Conservation (phyloP, 2,329 filamentous ascomycete genomes). For the Apiospora kogelbergensis region DNA sequence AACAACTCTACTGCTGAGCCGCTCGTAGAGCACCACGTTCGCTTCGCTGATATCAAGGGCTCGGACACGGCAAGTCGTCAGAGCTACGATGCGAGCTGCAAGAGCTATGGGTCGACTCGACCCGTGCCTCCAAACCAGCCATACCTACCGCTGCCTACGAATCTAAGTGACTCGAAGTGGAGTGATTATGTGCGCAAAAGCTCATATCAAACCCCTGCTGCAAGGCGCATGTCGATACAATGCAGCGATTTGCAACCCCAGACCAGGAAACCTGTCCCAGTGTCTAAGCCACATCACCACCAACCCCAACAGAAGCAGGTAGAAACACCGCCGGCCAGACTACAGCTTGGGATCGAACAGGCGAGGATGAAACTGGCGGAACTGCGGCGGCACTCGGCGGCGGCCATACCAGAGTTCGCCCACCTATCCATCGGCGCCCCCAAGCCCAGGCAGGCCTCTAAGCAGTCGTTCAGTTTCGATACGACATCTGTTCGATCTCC, state of each 20-base stretch:
- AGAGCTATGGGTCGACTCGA: not conserved
- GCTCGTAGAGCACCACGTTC: not conserved
- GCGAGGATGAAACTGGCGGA: slow-evolving; percentile 16
- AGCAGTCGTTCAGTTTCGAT: not conserved
- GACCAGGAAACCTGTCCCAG: not conserved
- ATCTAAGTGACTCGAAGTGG: slow-evolving; percentile 27
- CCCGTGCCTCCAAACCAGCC: slow-evolving; percentile 5
- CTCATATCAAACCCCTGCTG: slow-evolving; percentile 23
- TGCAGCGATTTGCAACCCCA: not conserved
- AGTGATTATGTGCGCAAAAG: slow-evolving; percentile 28
- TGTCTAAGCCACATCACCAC: not conserved
- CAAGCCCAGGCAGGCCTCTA: slow-evolving; percentile 14
- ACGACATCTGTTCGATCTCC: not conserved
- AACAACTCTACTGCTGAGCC: slow-evolving; percentile 19
- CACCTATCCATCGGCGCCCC: slow-evolving; percentile 34
- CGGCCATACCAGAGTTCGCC: slow-evolving; percentile 26
- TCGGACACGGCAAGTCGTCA: not conserved
- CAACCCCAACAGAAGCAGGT: not conserved
- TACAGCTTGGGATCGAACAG: slow-evolving; percentile 8
- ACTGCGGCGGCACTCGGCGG: slow-evolving; percentile 15
- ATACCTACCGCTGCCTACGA: slow-evolving; percentile 16
- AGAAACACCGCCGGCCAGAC: not conserved
- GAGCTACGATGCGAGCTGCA: not conserved
- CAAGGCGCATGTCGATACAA: slow-evolving; percentile 11
- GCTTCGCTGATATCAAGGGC: not conserved